These are phyloP conservation scores for Cutaneotrichosporon sp. DNA, from an alignment of 1,284 basidiomycete species.

Conservation along the genomic window DNA sequence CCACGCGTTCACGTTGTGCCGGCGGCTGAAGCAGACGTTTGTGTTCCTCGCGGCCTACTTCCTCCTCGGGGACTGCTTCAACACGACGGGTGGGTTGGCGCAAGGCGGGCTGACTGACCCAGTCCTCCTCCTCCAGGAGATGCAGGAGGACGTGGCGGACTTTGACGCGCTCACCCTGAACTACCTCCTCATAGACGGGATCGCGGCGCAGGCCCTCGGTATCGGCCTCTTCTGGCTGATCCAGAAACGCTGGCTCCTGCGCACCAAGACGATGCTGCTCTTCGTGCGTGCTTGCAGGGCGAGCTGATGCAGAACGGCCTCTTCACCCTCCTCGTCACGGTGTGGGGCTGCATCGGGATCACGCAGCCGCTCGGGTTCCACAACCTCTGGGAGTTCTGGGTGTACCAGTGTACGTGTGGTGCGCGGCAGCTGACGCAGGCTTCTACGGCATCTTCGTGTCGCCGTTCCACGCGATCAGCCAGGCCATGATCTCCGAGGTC, in stretches of 20 bases:
- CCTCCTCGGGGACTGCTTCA: conserved; percentile 66
- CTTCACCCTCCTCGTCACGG: conserved; percentile 51
- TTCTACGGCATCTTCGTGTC: conserved; percentile 61
- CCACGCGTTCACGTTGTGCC: conserved; percentile 66
- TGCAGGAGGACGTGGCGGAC: conserved; percentile 68
- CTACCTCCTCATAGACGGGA: conserved; percentile 70
- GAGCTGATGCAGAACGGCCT: conserved; percentile 48
- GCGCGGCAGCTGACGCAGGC: conserved; percentile 53
- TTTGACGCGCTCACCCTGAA: conserved; percentile 48
- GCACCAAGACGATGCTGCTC: conserved; percentile 65
- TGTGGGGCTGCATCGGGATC: conserved; percentile 30
- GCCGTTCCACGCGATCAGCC: conserved; percentile 44
- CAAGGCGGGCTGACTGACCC: neutral
- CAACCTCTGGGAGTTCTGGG: conserved; percentile 32
- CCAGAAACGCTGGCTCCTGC: conserved; percentile 68
- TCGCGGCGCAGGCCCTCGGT: conserved; percentile 70
- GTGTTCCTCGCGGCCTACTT: conserved; percentile 44
- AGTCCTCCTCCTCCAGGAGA: conserved; percentile 66
- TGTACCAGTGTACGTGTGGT: conserved; percentile 57
- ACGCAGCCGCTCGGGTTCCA: conserved; percentile 29
- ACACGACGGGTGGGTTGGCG: conserved; percentile 52
- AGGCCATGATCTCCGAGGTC: conserved; percentile 55
- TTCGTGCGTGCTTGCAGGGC: conserved; percentile 55
- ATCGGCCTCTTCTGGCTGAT: conserved; percentile 72
- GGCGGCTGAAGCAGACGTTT: conserved; percentile 66